These are phyloP conservation scores for Calonectria leucothoes DNA, from an alignment of 2,329 filamentous ascomycete species.

Conservation along the genomic window DNA sequence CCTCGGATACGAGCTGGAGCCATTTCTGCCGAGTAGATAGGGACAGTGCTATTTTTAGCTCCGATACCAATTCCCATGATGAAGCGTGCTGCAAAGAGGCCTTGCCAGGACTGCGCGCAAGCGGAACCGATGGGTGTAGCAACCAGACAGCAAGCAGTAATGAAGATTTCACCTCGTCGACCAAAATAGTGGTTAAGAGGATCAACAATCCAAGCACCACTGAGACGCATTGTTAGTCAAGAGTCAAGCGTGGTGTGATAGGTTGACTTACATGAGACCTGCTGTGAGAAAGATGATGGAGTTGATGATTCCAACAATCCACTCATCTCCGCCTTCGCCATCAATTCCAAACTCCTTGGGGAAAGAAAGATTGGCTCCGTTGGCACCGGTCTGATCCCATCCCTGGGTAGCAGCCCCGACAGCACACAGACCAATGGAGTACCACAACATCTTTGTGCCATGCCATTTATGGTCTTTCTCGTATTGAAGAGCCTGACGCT, in stretches of 20 bases:
- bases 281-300: constrained; percentile 54
- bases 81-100: constrained; percentile 74
- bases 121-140: constrained; percentile 55
- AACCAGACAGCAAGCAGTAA: constrained; percentile 60
- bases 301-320: constrained; percentile 50
- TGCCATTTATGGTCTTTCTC: constrained; percentile 70
- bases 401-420: constrained; percentile 68
- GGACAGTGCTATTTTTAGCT: constrained; percentile 71
- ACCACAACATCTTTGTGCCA: constrained; percentile 56
- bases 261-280: constrained; percentile 66
- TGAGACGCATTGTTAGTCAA: constrained; percentile 11
- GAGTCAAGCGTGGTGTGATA: no score
- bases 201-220: constrained; percentile 53
- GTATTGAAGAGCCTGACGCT: constrained; percentile 50
- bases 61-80: constrained; percentile 77
- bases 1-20: constrained; percentile 74
- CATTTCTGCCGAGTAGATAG: constrained; percentile 80
- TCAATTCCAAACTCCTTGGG: constrained; percentile 55
- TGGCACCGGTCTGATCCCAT: constrained; percentile 73
- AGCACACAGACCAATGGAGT: constrained; percentile 64
- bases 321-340: constrained; percentile 56
- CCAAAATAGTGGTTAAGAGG: constrained; percentile 73
- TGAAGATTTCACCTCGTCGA: constrained; percentile 74
- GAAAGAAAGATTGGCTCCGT: constrained; percentile 71
- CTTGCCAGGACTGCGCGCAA: constrained; percentile 73